Base-by-base conservation (phyloP, 1,284 basidiomycete species). In the Stygiomarasmius scandens region DNA sequence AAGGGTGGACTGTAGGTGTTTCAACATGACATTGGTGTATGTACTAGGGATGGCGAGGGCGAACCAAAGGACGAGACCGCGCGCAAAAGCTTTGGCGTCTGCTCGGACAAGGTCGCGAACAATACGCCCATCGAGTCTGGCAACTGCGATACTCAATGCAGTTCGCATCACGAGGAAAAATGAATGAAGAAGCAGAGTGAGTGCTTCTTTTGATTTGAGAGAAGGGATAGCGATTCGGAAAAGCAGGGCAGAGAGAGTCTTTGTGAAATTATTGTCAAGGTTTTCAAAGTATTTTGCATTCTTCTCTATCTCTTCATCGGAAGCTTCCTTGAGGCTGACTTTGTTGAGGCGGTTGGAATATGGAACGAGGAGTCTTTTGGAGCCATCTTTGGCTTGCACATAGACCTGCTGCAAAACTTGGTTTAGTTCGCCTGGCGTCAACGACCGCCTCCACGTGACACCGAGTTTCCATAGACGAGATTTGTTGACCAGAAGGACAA, bases 1-100 rank as follows among this genome's bases (percentile, higher is more conserved):
- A 2, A 99, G 83, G 63, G 93, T 93, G n/a, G 90, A 86, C 74
- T 98, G 95, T 0, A 98, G 79, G 71, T 93, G 93, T 20, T 91
- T 89, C 59, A 97, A 90, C 93, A 98, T 96, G 1, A 93, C 89
- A 70, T 99, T 98, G 0, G 96, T 98, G 69, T 96, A 96, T 19
- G 94, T 96, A 67, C 92, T 95, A 0, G 96, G 96, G 24, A 98
- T 80, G 0, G 95, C 93, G 6, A 99, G 81, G 5, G 87, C 75
- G 68, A 96, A 97, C 96, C 96, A 98, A 58, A 94, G 79, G 0
- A 82, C 90, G 0, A 98, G 75, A 0, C 95, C 95, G 52, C 82
- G 83, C 14, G 94, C 62, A 73, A 98, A 98, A 0, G 94, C 95
- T 54, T 81, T 83, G 0, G 87, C 91, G 67, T 98, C 89, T 0